These are phyloP conservation scores for Whalleya microplaca DNA, from an alignment of 2,329 filamentous ascomycete species.

Conservation along the genomic window DNA sequence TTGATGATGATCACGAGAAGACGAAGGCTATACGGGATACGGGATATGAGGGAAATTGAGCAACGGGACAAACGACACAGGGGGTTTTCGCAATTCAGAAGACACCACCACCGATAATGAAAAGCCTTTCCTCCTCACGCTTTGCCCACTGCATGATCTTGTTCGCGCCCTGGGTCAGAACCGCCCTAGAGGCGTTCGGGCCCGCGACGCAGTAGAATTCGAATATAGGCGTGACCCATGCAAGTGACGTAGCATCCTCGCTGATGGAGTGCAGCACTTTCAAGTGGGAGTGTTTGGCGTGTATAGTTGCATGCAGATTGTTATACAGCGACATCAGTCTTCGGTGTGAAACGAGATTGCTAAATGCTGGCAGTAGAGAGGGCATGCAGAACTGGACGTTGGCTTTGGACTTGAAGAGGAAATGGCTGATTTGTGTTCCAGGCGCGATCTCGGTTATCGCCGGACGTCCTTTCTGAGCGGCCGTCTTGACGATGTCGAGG, in stretches of 20 bases:
- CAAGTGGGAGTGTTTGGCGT: constrained; percentile 80
- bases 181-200: constrained; percentile 64
- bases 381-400: constrained; percentile 98
- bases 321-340: constrained; percentile 85
- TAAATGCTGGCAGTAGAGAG: constrained; percentile 72
- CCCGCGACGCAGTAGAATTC: constrained; percentile 96
- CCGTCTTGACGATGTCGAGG: constrained; percentile 73
- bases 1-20: too few species aligned
- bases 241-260: constrained; percentile 77
- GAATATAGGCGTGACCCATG: constrained; percentile 89
- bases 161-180: constrained; percentile 83
- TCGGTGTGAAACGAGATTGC: constrained; percentile 60
- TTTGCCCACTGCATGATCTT: constrained; percentile 90
- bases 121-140: constrained; percentile 88
- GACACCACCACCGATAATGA: constrained; percentile 97
- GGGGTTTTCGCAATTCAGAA: constrained; percentile 47
- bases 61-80: not conserved
- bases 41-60: too few species aligned
- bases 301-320: constrained; percentile 80
- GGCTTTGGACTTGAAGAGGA: constrained; percentile 90
- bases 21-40: too few species aligned
- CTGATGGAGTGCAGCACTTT: constrained; percentile 83
- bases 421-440: constrained; percentile 82
- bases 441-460: constrained; percentile 76
- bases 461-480: constrained; percentile 73